Evolutionary conservation across 2,329 filamentous ascomycete species (phyloP), one percentile per base, ranked within the genome.

Genomic region (Ascochyta viciae-villosae): DNA sequence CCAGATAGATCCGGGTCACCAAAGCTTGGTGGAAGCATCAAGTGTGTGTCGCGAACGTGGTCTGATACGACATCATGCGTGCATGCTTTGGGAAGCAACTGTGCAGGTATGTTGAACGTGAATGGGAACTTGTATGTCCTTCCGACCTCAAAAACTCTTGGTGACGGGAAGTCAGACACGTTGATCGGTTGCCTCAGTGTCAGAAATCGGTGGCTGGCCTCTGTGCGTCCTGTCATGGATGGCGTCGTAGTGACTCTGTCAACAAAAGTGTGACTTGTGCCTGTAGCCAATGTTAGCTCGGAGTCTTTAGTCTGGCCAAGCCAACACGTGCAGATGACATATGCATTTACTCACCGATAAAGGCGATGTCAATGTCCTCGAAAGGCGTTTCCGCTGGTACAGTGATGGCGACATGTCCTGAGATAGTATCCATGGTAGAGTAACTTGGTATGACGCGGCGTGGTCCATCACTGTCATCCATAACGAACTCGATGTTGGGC

Each of bases 91-190:
- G 85, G 85, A 0, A 89, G 80, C 4, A 89, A 75, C 16, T 82
- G 81, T 31, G 83, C 77, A 0, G 87, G 87, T 1, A 89, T 79
- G 51, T 85, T 84, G 65, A 89, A 89, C 24, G 81, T 81, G 68
- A 89, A 89, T 1, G 85, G 83, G 54, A 88, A 85, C 8, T 73
- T 78, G 71, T 89, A 88, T 10, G 76, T 78, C 57, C 77, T 78
- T 12, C 82, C 83, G n/a, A 82, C 80, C 63, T 82, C 77, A 3
- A 87, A 74, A 4, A 86, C 75, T 24, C 82, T 78, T 34, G 84
- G 80, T 31, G 79, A 77, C 0, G 87, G 86, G 54, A 87, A 82
- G n/a, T 75, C 71, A 15, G 75, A 67, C 3, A 82, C 71, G 38
- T 82, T 71, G 33, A 87, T 82, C 3, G 87, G 87, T 67, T 89